phyloP scores from a whole-genome alignment of 805 yeast species.

The Zygosaccharomyces kombuchaensis region DNA sequence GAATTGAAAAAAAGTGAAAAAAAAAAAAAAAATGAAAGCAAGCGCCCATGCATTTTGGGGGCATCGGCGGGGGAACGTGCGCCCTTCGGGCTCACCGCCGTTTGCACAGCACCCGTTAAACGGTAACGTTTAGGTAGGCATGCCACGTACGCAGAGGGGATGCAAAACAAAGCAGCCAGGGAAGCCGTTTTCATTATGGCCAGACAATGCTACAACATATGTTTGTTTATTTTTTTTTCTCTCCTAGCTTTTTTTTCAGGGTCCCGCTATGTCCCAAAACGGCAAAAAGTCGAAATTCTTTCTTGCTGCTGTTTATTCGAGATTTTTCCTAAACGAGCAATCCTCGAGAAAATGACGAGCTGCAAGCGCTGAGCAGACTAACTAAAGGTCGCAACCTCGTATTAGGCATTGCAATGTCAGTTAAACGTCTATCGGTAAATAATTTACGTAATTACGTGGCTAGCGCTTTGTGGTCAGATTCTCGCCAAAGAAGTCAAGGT shows the following conservation, averaged over 20 bases:
- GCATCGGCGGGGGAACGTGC: not conserved
- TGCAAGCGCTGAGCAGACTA: not conserved
- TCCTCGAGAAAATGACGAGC: not conserved
- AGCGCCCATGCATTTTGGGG: not conserved
- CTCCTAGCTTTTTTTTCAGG: not conserved
- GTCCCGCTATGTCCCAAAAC: not conserved
- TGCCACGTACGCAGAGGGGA: not conserved
- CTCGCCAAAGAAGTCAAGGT: conserved; percentile 24
- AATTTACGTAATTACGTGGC: not conserved
- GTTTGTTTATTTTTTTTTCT: no score
- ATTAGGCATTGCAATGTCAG: not conserved
- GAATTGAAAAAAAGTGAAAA: no score
- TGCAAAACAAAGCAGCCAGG: not conserved
- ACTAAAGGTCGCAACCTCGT: no score
- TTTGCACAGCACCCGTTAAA: not conserved
- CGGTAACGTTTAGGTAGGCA: no score
- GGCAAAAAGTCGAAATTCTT: conserved; percentile 3
- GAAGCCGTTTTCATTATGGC: not conserved
- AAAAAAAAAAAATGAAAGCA: no score
- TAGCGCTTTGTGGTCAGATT: conserved; percentile 17
- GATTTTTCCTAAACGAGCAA: not conserved
- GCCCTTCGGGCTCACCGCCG: not conserved
- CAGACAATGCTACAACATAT: not conserved
- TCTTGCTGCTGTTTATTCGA: not conserved
- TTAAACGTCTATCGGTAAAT: not conserved